phyloP scores from a whole-genome alignment of 805 yeast genomes.

The Yamadazyma endophytica region DNA sequence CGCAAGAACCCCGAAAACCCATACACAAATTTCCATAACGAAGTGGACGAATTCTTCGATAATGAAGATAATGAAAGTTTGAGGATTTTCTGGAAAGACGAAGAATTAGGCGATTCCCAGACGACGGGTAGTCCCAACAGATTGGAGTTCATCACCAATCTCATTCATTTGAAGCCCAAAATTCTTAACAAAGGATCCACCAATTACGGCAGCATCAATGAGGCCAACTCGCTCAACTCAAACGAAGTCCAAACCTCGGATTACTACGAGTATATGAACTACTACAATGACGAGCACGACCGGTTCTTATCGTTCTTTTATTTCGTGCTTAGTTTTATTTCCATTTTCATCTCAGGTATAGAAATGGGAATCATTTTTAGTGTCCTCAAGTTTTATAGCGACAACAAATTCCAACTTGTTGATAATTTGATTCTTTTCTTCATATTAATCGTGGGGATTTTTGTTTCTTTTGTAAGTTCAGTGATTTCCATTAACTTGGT shows the following conservation, averaged over 20 bases:
- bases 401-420: conserved; percentile 19
- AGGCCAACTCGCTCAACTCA: conserved; percentile 26
- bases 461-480: conserved; percentile 29
- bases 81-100: conserved; percentile 11
- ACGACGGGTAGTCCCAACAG: conserved; percentile 1
- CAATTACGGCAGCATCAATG: conserved; percentile 3
- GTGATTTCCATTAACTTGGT: conserved; percentile 31
- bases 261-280: conserved; percentile 17
- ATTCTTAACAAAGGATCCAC: background rate
- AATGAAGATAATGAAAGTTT: conserved; percentile 14
- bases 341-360: conserved; percentile 35
- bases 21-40: conserved; percentile 3
- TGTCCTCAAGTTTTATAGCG: conserved; percentile 15
- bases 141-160: conserved; percentile 4
- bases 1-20: too few relatives aligned
- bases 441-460: conserved; percentile 26
- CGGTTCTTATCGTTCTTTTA: conserved; percentile 31
- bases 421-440: conserved; percentile 31
- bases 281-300: conserved; percentile 33
- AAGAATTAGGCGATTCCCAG: conserved; percentile 3
- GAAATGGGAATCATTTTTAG: conserved; percentile 37
- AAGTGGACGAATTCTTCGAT: conserved; percentile 10
- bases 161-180: conserved; percentile 5
- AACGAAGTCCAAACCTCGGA: conserved; percentile 22
- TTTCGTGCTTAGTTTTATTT: conserved; percentile 24